phyloP scores from a whole-genome alignment of 495 filamentous ascomycete species.

The Alectoria sarmentosa region DNA sequence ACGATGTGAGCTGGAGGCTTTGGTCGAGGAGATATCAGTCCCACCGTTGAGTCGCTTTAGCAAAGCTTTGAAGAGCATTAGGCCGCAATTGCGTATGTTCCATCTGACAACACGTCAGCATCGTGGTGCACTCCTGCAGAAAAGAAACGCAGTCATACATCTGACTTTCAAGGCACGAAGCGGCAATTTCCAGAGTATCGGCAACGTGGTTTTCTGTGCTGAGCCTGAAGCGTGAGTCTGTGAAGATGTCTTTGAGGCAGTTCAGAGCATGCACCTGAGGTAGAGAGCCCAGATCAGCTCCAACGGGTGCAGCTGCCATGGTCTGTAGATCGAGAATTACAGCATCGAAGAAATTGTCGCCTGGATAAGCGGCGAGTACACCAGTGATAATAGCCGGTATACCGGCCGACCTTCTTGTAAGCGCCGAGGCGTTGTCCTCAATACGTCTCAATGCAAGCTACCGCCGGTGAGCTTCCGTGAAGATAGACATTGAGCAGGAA shows the following conservation, averaged over 20 bases:
- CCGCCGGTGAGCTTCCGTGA: slow-evolving; percentile 9
- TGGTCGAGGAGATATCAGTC: slow-evolving; percentile 21
- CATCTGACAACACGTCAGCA: slow-evolving; percentile 48
- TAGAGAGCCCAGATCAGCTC: slow-evolving; percentile 41
- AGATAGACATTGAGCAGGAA: not conserved
- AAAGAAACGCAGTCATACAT: slow-evolving; percentile 38
- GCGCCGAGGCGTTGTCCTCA: slow-evolving; percentile 61
- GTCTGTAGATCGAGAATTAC: slow-evolving; percentile 47
- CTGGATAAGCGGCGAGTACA: slow-evolving; percentile 52
- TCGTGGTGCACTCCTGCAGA: not conserved
- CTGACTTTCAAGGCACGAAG: slow-evolving; percentile 57
- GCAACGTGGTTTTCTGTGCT: slow-evolving; percentile 62
- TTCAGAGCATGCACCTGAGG: slow-evolving; percentile 94
- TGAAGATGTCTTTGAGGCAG: slow-evolving; percentile 81
- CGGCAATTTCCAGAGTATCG: slow-evolving; percentile 64
- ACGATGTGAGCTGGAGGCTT: slow-evolving; percentile 20
- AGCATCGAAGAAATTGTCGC: slow-evolving; percentile 40
- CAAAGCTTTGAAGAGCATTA: slow-evolving; percentile 80
- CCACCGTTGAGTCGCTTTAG: slow-evolving; percentile 49
- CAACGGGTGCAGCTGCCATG: slow-evolving; percentile 50
- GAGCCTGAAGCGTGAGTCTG: slow-evolving; percentile 59
- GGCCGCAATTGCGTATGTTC: slow-evolving; percentile 87
- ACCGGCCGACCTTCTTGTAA: slow-evolving; percentile 84
- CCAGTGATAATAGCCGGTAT: slow-evolving; percentile 78
- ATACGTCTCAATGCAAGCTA: slow-evolving; percentile 59